Evolutionary conservation across 805 yeast genomes (phyloP).

Genomic region (Wickerhamia fluorescens): DNA sequence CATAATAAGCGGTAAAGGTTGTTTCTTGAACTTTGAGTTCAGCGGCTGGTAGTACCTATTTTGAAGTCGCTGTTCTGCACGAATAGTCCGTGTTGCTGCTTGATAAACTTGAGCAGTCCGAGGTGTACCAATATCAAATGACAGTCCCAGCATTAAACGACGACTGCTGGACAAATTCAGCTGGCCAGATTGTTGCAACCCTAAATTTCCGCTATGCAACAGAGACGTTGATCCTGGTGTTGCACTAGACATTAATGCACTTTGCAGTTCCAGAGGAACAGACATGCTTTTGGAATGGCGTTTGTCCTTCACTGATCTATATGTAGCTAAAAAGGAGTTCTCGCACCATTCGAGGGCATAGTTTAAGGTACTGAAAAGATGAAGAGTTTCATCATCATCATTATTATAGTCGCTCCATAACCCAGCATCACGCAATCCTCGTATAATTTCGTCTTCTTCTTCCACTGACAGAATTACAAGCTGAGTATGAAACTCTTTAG

Average conservation of each 20-base stretch:
- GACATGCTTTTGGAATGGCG: constrained; percentile 4
- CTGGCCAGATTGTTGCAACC: background rate
- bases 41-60: constrained; percentile 44
- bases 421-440: constrained; percentile 77
- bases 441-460: constrained; percentile 57
- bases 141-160: no score
- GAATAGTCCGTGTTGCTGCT: constrained; percentile 43
- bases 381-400: constrained; percentile 35
- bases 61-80: constrained; percentile 34
- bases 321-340: constrained; percentile 69
- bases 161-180: background rate
- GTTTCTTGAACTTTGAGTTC: constrained; percentile 31
- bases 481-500: constrained; percentile 61
- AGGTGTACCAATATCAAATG: constrained; percentile 43
- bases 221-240: constrained; percentile 3
- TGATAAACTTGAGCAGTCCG: constrained; percentile 45
- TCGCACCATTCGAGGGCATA: constrained; percentile 96
- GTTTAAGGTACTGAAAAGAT: constrained; percentile 72
- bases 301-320: constrained; percentile 31
- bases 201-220: constrained; percentile 7
- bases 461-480: constrained; percentile 73
- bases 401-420: constrained; percentile 46
- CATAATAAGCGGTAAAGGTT: constrained; percentile 60
- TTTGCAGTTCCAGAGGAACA: constrained; percentile 7
- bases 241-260: constrained; percentile 3